Evolutionary conservation across 495 filamentous ascomycete species (phyloP), one percentile per base, ranked within the genome.

Genomic region (Penicillium mononematosum): DNA sequence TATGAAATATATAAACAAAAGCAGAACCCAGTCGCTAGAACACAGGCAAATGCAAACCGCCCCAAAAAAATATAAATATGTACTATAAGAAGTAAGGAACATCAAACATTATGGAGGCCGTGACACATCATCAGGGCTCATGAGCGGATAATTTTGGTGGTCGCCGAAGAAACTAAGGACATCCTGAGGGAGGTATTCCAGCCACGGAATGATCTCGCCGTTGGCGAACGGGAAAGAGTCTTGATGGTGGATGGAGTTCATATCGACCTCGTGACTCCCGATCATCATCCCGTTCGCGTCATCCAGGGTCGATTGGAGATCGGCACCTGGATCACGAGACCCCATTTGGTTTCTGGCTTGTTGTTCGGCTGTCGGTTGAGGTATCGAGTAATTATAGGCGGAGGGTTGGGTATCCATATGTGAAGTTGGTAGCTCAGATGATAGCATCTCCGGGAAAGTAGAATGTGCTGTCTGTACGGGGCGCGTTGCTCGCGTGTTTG

Each of bases 191-290:
- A 86, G 73, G 59, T 87, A 88, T 60, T 87, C 84, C 17, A 88
- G 75, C 84, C 85, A 89, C 6, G 85, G 83, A 48, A 87, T 73
- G 69, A 87, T 85, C 22, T 85, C 79, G 5, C 76, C 76, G 14
- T 74, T 78, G 12, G 83, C 69, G 17, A 77, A 76, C 1, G 76
- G 76, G 38, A 77, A 70, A 1, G 73, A 64, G 16, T 76, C 70
- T 31, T 75, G 73, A 52, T 77, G 70, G 12, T 77, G 72, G 24
- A 78, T 67, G 1, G 66, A 61, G 8, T 72, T 75, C 79, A 88
- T 84, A 63, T 88, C 84, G 46, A 89, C 79, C 54, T 90, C 87
- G 52, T 87, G 85, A 55, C 80, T 86, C 64, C 89, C 84, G 57
- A 90, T 89, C 57, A 86, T 82, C 58, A 89, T 84, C 61, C 74